A percentile compares a stretch with the other conserved stretches of the same genome.
These are phyloP conservation scores for Schwanniomyces pseudopolymorphus DNA, from an alignment of 805 yeast genomes.

Conservation along the genomic window DNA sequence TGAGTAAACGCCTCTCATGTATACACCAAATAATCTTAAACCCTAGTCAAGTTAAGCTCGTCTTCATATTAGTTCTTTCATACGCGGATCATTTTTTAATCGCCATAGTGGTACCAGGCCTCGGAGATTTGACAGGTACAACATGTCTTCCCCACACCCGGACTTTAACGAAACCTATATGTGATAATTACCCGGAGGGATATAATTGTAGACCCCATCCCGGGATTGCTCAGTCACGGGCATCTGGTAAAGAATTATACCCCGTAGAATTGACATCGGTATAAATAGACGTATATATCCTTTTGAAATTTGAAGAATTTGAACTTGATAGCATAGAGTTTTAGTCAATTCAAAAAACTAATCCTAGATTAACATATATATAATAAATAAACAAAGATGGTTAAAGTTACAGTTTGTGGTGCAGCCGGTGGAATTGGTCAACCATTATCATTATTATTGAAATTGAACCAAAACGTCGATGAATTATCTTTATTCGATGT, in stretches of 20 bases:
- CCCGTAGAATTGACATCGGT: background rate
- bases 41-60: background rate
- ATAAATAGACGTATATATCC: background rate
- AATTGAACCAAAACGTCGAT: conserved; percentile 60
- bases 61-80: background rate
- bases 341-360: background rate
- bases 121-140: background rate
- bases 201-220: background rate
- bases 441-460: conserved; percentile 79
- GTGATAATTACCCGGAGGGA: background rate
- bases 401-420: conserved; percentile 82
- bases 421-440: conserved; percentile 97
- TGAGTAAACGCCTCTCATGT: background rate
- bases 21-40: background rate
- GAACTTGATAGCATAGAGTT: background rate
- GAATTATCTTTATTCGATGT: conserved; percentile 82
- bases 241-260: background rate
- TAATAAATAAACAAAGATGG: conserved; percentile 31
- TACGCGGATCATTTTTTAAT: background rate
- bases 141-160: conserved; percentile 2
- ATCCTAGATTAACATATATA: background rate
- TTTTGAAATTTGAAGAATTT: background rate
- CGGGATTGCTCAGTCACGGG: conserved; percentile 1
- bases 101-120: background rate
- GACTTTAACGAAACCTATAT: background rate